Evolutionary conservation across 2,329 filamentous ascomycete species (phyloP), one percentile per base, ranked within the genome.

Genomic region (Truncatella angustata): DNA sequence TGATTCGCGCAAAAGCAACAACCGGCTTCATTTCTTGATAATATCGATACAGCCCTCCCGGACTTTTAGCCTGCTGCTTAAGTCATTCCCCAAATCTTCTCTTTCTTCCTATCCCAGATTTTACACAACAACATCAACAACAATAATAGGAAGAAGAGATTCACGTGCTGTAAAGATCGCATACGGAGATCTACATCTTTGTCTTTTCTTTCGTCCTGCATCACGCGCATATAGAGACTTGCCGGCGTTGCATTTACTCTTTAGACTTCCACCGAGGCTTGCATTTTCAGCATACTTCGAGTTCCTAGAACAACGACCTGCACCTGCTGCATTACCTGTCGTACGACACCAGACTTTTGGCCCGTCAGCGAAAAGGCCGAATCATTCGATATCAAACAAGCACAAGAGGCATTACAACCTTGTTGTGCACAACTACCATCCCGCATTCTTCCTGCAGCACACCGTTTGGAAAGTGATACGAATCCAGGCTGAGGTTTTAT

Each of bases 1-100:
- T 49, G 45, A 49, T 49, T 49, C 32, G 45, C 20, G 30, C 45
- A 48, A 48, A 49, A 49, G 18, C 32, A 49, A 49, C 21, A 49
- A 47, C 30, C 45, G 45, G 45, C 32, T 24, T 37, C 30, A 16
- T 18, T 21, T 10, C n/a, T 36, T 34, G 16, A 49, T 39, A 36
- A n/a, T 49, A 49, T 23, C 18, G 28, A 21, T 7, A 34, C 45
- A 11, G 20, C 32, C 32, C 18, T 49, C 20, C 34, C 34, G 20
- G 20, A 36, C 28, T 35, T 44, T 39, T 39, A 24, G 30, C 16
- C 30, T 37, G 18, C n/a, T 43, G 40, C 40, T 43, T 7, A 43
- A 43, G 10, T 20, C 40, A 43, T 20, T 10, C 20, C 40, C 28
- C 28, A 32, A 32, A 32, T 14, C 28, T 44, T 44, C 36, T 28